phyloP scores from a whole-genome alignment of 2,329 filamentous ascomycete species.

The Penicillium sp. region DNA sequence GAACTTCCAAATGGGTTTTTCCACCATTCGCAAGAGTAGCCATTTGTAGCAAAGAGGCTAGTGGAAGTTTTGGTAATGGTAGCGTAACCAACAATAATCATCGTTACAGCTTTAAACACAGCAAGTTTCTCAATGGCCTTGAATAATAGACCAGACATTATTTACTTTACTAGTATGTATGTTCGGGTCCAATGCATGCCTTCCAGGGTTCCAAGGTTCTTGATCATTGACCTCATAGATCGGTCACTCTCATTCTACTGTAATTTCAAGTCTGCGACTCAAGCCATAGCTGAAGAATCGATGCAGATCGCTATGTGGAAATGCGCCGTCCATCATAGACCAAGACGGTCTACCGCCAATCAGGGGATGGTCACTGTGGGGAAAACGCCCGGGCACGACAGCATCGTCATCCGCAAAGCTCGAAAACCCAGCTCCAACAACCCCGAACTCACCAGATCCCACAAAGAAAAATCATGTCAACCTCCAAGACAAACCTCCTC shows the following conservation, averaged over 20 bases:
- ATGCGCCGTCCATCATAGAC: not conserved
- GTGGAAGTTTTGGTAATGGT: too few species aligned
- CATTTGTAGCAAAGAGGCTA: too few species aligned
- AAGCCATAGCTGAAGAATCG: not conserved
- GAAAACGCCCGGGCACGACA: not conserved
- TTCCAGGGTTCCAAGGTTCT: not conserved
- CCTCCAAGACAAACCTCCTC: conserved; percentile 32
- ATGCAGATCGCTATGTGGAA: not conserved
- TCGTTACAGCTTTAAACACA: too few species aligned
- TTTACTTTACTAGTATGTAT: not conserved
- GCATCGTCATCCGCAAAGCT: not conserved
- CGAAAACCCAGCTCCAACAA: not conserved
- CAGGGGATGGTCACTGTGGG: not conserved
- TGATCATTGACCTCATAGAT: not conserved
- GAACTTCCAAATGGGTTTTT: too few species aligned
- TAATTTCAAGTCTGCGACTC: not conserved
- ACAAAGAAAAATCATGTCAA: conserved; percentile 24
- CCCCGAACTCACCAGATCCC: not conserved
- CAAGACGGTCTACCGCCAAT: not conserved
- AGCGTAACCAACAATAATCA: too few species aligned
- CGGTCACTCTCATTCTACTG: not conserved
- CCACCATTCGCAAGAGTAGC: too few species aligned
- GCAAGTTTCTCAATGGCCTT: too few species aligned
- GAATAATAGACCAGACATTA: not conserved
- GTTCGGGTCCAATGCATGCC: not conserved